A percentile compares a stretch with the other conserved stretches of the same genome.
Evolutionary conservation across 108 stramenopile species (phyloP).

Genomic region (Mayamaea pseudoterrestris): DNA sequence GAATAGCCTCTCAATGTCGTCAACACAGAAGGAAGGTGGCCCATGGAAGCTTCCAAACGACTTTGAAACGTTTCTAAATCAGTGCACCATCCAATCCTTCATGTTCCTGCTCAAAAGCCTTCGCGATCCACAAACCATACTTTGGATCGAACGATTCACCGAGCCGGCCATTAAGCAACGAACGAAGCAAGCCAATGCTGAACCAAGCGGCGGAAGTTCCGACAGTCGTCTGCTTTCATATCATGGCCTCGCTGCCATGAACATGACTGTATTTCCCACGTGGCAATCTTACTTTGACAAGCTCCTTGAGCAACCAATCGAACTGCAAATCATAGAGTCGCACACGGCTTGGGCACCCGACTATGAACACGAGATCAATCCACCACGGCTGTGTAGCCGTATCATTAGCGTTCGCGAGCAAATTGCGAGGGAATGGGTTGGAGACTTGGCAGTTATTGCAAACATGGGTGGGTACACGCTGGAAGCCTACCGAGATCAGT

Average conservation of each 20-base stretch:
- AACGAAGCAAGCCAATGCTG: neutral
- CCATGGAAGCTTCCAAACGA: neutral
- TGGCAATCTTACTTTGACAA: slow-evolving; percentile 65
- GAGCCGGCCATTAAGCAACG: neutral
- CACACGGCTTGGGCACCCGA: slow-evolving; percentile 29
- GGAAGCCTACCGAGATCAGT: too few relatives aligned
- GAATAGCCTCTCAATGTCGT: too few relatives aligned
- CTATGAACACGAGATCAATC: slow-evolving; percentile 57
- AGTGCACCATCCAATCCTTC: slow-evolving; percentile 73
- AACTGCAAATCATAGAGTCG: slow-evolving; percentile 20
- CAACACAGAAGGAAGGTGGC: too few relatives aligned
- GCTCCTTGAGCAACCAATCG: slow-evolving; percentile 34
- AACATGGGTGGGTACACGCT: too few relatives aligned
- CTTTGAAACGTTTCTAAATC: slow-evolving; percentile 44
- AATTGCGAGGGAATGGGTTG: slow-evolving; percentile 54
- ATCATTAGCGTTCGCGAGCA: slow-evolving; percentile 64
- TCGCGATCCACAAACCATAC: slow-evolving; percentile 66
- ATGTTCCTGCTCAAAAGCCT: slow-evolving; percentile 47
- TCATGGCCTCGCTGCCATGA: slow-evolving; percentile 73
- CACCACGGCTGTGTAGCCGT: slow-evolving; percentile 46
- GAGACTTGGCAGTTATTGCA: slow-evolving; percentile 31
- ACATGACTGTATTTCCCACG: slow-evolving; percentile 34
- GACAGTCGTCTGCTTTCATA: slow-evolving; percentile 9
- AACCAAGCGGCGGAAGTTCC: neutral
- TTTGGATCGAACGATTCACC: slow-evolving; percentile 30